Conservation (phyloP, 2,329 filamentous ascomycete species). For the Stachybotrys elegans region DNA sequence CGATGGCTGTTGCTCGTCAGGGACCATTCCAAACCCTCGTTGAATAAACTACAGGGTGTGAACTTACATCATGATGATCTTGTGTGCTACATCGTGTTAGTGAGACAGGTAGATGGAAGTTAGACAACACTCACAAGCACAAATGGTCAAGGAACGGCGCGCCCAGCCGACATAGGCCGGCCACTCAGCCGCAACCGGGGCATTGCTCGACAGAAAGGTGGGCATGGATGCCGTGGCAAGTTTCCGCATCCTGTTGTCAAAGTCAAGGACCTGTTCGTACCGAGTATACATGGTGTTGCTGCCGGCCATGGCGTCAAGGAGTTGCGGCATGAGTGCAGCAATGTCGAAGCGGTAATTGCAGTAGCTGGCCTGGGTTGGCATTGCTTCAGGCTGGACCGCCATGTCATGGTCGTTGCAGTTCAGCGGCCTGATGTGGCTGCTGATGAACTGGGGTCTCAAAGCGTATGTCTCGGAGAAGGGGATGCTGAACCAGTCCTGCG, state of each 20-base stretch:
- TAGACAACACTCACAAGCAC: conserved; percentile 20
- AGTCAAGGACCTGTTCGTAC: conserved; percentile 28
- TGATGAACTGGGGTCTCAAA: conserved; percentile 23
- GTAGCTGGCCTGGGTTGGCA: conserved; percentile 21
- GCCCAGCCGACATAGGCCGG: conserved; percentile 27
- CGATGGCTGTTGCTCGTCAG: conserved; percentile 18
- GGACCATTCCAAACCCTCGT: too few relatives aligned
- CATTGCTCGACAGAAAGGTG: conserved; percentile 18
- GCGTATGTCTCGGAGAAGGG: conserved; percentile 33
- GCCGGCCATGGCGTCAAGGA: conserved; percentile 25
- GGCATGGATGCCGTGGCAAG: conserved; percentile 25
- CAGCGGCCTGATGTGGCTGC: conserved; percentile 22
- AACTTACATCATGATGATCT: conserved; percentile 33
- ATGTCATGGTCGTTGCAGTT: conserved; percentile 30
- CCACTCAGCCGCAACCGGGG: conserved; percentile 19
- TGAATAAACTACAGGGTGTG: not conserved
- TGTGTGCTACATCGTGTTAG: conserved; percentile 16
- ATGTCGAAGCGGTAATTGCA: conserved; percentile 23
- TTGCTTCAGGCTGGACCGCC: conserved; percentile 7
- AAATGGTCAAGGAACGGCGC: conserved; percentile 29
- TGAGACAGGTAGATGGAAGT: too few relatives aligned
- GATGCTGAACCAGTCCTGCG: conserved; percentile 31
- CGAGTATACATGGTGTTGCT: conserved; percentile 26
- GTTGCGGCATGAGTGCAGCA: conserved; percentile 26
- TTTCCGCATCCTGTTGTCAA: conserved; percentile 26